phyloP scores from a whole-genome alignment of 2,329 filamentous ascomycete genomes.

The Septoria petroselini region DNA sequence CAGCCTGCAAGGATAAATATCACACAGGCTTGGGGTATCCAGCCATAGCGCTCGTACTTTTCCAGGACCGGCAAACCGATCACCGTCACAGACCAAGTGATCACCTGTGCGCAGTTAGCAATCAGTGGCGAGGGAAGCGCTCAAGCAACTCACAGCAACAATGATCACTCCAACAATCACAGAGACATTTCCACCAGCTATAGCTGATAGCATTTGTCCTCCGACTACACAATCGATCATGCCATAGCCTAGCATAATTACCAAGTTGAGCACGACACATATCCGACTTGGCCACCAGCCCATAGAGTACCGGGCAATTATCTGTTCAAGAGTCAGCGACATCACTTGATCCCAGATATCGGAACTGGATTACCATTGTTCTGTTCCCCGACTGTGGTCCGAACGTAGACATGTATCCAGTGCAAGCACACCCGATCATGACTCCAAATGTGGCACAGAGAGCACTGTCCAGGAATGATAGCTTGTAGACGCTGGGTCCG shows the following conservation, averaged over 20 bases:
- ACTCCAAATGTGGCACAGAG: slow-evolving; percentile 49
- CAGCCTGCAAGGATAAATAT: slow-evolving; percentile 43
- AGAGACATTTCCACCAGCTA: slow-evolving; percentile 52
- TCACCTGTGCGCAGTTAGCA: slow-evolving; percentile 7
- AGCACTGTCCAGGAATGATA: slow-evolving; percentile 48
- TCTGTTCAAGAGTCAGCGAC: slow-evolving; percentile 23
- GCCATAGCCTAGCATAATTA: slow-evolving; percentile 57
- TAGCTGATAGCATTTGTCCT: slow-evolving; percentile 60
- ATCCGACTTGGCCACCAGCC: slow-evolving; percentile 56
- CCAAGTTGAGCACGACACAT: slow-evolving; percentile 53
- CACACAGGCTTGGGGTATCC: slow-evolving; percentile 43
- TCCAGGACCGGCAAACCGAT: slow-evolving; percentile 39
- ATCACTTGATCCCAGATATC: background rate
- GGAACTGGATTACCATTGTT: slow-evolving; percentile 41
- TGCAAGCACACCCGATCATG: slow-evolving; percentile 44
- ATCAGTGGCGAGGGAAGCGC: background rate
- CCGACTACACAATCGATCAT: slow-evolving; percentile 59
- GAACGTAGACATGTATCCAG: slow-evolving; percentile 52
- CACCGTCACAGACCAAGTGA: slow-evolving; percentile 20
- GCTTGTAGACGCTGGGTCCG: slow-evolving; percentile 41
- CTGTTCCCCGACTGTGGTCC: slow-evolving; percentile 53
- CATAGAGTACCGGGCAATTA: slow-evolving; percentile 53
- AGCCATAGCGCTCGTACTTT: slow-evolving; percentile 43
- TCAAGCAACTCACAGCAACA: slow-evolving; percentile 12
- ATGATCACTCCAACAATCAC: slow-evolving; percentile 61